Percentiles rank a stretch among this genome's conserved stretches.
These are phyloP conservation scores for Setaria viridis DNA, from an alignment of 202 grass and related monocot species.

Conservation along the genomic window DNA sequence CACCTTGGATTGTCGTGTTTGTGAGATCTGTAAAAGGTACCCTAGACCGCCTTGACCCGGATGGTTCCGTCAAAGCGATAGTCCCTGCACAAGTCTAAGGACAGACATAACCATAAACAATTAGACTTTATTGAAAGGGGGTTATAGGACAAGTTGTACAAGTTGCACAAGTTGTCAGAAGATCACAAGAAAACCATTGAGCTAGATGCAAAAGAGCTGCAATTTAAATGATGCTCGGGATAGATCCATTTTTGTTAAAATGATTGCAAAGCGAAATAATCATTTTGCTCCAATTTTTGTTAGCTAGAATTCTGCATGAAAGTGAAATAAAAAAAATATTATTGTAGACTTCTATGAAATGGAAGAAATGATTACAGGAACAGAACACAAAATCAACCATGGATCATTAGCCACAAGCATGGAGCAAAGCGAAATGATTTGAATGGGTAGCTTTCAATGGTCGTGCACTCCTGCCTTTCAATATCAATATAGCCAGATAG, in stretches of 20 bases:
- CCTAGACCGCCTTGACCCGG: no score
- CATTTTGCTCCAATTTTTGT: slow-evolving; percentile 70
- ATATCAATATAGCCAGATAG: slow-evolving; percentile 22
- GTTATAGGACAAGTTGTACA: no score
- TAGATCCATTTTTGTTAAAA: slow-evolving; percentile 19
- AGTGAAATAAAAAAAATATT: slow-evolving; percentile 30
- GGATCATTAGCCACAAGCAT: not conserved
- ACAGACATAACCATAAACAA: no score
- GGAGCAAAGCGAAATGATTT: not conserved
- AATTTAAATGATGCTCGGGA: not conserved
- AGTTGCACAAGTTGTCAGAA: slow-evolving; percentile 35
- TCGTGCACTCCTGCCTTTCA: slow-evolving; percentile 18
- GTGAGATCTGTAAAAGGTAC: no score
- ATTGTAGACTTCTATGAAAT: not conserved
- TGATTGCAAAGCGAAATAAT: not conserved
- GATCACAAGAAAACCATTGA: slow-evolving; percentile 10
- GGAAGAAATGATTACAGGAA: slow-evolving; percentile 13
- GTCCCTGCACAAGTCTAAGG: no score
- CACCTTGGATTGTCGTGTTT: no score
- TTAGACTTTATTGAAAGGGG: no score
- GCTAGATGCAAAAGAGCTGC: slow-evolving; percentile 22
- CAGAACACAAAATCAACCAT: not conserved
- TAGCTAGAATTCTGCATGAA: slow-evolving; percentile 87
- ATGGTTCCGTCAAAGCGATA: no score
- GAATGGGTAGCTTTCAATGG: slow-evolving; percentile 16